Evolutionary conservation across 2,329 filamentous ascomycete genomes (phyloP).

Genomic region (Aspergillus viridinutans): DNA sequence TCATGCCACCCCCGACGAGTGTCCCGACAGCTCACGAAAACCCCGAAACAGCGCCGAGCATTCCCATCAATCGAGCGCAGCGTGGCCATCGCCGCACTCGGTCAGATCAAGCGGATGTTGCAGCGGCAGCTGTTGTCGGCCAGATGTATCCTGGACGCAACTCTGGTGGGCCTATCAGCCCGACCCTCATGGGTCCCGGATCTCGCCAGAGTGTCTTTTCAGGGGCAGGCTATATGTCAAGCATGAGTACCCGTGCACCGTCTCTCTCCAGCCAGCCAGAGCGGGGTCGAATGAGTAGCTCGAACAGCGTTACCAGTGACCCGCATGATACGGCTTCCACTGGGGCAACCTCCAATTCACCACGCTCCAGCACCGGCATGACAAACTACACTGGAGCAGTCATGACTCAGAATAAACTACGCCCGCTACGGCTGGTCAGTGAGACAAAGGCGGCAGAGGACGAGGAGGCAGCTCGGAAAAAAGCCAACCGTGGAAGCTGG

Average conservation of each 20-base stretch:
- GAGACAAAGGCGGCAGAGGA: slow-evolving; percentile 39
- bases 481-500: slow-evolving; percentile 45
- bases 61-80: slow-evolving; percentile 42
- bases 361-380: slow-evolving; percentile 62
- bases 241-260: slow-evolving; percentile 52
- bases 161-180: slow-evolving; percentile 52
- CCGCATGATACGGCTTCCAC: slow-evolving; percentile 43
- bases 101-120: slow-evolving; percentile 44
- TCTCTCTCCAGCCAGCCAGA: slow-evolving; percentile 46
- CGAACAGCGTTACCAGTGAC: slow-evolving; percentile 55
- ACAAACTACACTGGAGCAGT: slow-evolving; percentile 65
- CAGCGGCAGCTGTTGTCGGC: slow-evolving; percentile 69
- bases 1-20: slow-evolving; percentile 35
- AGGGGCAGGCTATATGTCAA: slow-evolving; percentile 48
- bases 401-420: slow-evolving; percentile 66
- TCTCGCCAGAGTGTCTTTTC: slow-evolving; percentile 40
- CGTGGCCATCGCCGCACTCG: slow-evolving; percentile 46
- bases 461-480: slow-evolving; percentile 43
- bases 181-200: slow-evolving; percentile 42
- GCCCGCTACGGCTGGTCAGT: slow-evolving; percentile 75
- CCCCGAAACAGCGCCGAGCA: slow-evolving; percentile 46
- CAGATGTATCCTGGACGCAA: slow-evolving; percentile 78
- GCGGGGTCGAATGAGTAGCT: slow-evolving; percentile 59
- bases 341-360: slow-evolving; percentile 49
- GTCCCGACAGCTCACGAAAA: slow-evolving; percentile 41